A percentile compares a stretch with the other conserved stretches of the same genome.
Conservation (phyloP, 1,284 basidiomycete species). For the Ganoderma multipileum region DNA sequence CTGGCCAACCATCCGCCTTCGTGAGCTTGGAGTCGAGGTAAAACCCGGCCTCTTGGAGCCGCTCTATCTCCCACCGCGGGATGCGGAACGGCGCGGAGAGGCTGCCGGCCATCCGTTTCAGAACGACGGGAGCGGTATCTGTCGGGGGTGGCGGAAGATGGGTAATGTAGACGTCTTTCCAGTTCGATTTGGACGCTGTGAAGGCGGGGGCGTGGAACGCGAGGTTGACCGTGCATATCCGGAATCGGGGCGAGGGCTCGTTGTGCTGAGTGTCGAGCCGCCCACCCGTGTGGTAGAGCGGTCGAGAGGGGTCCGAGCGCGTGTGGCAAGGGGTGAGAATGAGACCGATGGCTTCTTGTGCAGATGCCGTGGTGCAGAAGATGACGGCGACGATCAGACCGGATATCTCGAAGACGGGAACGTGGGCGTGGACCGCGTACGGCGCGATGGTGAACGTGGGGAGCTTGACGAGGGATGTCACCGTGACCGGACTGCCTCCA, state of each 20-base stretch:
- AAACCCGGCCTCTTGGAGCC: neutral
- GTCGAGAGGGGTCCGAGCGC: neutral
- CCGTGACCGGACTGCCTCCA: neutral
- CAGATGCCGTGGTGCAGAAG: neutral
- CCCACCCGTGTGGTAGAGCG: slow-evolving; percentile 1
- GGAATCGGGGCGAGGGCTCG: neutral
- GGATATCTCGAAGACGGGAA: neutral
- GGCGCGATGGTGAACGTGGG: slow-evolving; percentile 1
- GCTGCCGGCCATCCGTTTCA: neutral
- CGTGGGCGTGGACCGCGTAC: neutral
- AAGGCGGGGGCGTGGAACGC: neutral
- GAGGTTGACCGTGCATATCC: neutral
- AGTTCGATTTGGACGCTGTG: neutral
- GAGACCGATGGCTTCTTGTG: neutral
- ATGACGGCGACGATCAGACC: neutral
- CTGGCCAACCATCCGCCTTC: neutral
- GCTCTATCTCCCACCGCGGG: neutral
- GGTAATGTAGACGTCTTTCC: slow-evolving; percentile 3
- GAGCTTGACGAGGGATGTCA: neutral
- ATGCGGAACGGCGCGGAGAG: slow-evolving; percentile 6
- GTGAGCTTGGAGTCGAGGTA: neutral
- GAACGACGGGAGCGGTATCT: neutral
- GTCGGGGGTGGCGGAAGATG: neutral
- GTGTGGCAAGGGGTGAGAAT: neutral
- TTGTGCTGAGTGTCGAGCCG: neutral